Base-by-base conservation (phyloP, 441 rosid species). In the Erodium moschatum region DNA sequence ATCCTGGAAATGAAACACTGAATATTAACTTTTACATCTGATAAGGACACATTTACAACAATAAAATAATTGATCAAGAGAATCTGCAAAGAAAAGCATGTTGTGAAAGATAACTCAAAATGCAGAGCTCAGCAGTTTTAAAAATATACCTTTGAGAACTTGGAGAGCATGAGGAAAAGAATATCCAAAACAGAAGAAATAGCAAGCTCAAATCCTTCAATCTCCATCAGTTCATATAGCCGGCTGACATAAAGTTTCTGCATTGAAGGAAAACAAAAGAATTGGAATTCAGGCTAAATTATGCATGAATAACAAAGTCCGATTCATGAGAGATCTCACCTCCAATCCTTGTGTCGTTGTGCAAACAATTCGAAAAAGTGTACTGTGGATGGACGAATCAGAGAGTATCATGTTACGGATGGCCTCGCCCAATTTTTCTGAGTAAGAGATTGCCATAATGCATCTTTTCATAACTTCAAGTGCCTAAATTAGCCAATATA, bases 131-230 rank as follows among this genome's bases (percentile, higher is more conserved):
- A 21, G 19, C 63, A 72, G 70, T 67, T 64, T 35, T 35, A 15
- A 54, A 54, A 42, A 70, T 68, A 67, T 77, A 89, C 98, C 96
- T 85, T 85, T 5, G 89, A 83, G 67, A 77, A 81, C 67, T 81
- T 85, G 75, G 88, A 82, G 68, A 91, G 89, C 81, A 84, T 81
- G 73, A 64, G 65, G 72, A 77, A 73, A 31, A 90, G 74, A 74
- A 85, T 76, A 70, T 89, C 92, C 76, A 94, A 84, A 77, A 82
- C 88, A 80, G 94, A 87, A 70, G 73, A 74, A 74, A 94, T 83
- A 68, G 97, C 87, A 76, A 72, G 90, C 77, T 87, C 88, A 81
- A 89, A 80, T 77, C 94, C 99, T 82, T 91, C 96, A 76, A 88
- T 86, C 78, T 94, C 99, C 61, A 70, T 63, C 74, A 80, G 81